Percentiles rank a stretch among this genome's conserved stretches.
Evolutionary conservation across 441 rosid genomes (phyloP).

Genomic region (Rhodomyrtus psidioides): DNA sequence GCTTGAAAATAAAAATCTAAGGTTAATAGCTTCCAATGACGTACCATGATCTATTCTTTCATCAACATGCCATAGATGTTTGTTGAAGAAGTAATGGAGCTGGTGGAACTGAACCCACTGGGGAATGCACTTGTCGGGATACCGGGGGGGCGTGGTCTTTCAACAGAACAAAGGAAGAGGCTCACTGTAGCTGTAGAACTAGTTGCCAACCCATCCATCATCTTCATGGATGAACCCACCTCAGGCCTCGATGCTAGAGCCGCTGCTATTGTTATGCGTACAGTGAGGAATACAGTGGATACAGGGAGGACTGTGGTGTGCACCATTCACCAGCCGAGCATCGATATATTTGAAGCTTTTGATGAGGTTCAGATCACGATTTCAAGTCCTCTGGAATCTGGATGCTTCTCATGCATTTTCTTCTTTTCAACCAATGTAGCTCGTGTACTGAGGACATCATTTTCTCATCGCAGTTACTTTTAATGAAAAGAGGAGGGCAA

Average conservation of each 20-base stretch:
- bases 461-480: constrained; percentile 15
- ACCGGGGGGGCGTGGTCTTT: constrained; percentile 62
- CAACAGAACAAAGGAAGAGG: constrained; percentile 73
- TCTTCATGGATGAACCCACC: constrained; percentile 33
- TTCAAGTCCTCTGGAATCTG: background rate
- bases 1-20: background rate
- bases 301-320: constrained; percentile 28
- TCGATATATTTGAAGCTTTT: constrained; percentile 32
- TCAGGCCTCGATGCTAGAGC: constrained; percentile 36
- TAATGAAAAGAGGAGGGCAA: constrained; percentile 35
- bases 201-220: constrained; percentile 27
- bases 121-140: constrained; percentile 60
- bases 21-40: background rate
- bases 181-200: constrained; percentile 11
- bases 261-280: constrained; percentile 27
- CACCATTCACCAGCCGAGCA: constrained; percentile 33
- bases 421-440: background rate
- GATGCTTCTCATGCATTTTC: background rate
- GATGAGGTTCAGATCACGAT: constrained; percentile 12
- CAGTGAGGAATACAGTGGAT: constrained; percentile 27
- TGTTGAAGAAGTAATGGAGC: constrained; percentile 68
- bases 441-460: background rate
- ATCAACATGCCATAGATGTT: constrained; percentile 39
- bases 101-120: constrained; percentile 54
- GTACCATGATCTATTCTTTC: background rate